phyloP scores from a whole-genome alignment of 2,329 filamentous ascomycete genomes.

The Neoascochyta sp. region DNA sequence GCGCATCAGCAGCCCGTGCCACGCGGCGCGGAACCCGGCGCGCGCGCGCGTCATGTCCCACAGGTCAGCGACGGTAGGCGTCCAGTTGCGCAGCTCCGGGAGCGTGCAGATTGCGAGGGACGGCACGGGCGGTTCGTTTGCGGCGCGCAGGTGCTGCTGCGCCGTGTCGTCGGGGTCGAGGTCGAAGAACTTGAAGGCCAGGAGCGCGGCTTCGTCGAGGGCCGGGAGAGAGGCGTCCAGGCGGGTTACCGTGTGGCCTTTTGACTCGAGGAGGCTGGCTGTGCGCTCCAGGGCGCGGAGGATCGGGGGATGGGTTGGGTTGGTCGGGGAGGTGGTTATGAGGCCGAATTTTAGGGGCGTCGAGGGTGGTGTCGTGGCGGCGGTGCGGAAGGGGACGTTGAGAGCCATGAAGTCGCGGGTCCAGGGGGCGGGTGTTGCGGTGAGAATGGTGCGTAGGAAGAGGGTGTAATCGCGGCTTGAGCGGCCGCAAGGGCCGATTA shows the following conservation, averaged over 20 bases:
- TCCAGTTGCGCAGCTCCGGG: constrained; percentile 29
- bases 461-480: constrained; percentile 41
- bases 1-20: constrained; percentile 43
- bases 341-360: constrained; percentile 48
- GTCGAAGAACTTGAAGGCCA: constrained; percentile 44
- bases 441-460: constrained; percentile 43
- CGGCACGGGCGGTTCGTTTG: constrained; percentile 46
- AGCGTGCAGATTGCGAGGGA: constrained; percentile 38
- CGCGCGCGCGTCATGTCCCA: constrained; percentile 43
- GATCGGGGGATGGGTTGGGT: constrained; percentile 52
- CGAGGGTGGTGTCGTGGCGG: not conserved
- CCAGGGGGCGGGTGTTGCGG: constrained; percentile 41
- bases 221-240: constrained; percentile 27
- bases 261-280: constrained; percentile 35
- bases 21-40: constrained; percentile 37
- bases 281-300: constrained; percentile 45
- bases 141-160: constrained; percentile 30
- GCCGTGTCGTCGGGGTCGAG: constrained; percentile 38
- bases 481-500: constrained; percentile 45
- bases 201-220: constrained; percentile 31
- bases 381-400: constrained; percentile 47
- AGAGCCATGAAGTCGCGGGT: constrained; percentile 43
- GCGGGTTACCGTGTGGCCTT: constrained; percentile 45
- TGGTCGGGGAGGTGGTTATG: constrained; percentile 46
- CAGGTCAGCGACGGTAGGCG: constrained; percentile 39